phyloP scores from a whole-genome alignment of 768 basidiomycete genomes.

The Auriscalpium orientale region DNA sequence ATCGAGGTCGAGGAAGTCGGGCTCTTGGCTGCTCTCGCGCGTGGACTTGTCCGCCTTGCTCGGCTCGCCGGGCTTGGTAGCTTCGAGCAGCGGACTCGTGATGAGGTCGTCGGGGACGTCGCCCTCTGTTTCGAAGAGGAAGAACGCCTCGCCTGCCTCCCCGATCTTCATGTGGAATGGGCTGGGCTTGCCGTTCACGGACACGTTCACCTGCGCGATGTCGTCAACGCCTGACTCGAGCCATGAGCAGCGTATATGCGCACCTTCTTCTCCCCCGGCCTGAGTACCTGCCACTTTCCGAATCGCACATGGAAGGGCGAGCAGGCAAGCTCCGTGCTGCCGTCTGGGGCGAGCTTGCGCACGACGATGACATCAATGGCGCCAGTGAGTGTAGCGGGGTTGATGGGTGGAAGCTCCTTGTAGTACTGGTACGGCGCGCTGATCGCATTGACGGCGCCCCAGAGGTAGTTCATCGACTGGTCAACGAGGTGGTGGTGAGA shows the following conservation, averaged over 20 bases:
- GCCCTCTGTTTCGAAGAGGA: constrained; percentile 94
- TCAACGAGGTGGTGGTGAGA: background rate
- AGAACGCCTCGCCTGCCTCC: constrained; percentile 98
- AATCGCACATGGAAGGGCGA: constrained; percentile 97
- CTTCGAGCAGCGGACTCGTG: constrained; percentile 83
- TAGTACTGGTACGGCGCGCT: constrained; percentile 87
- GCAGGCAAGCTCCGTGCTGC: constrained; percentile 68
- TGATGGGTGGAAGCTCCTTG: constrained; percentile 77
- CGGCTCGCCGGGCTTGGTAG: constrained; percentile 37
- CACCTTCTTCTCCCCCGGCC: constrained; percentile 92
- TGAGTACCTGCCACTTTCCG: constrained; percentile 92
- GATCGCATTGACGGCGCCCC: constrained; percentile 78
- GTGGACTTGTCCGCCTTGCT: constrained; percentile 20
- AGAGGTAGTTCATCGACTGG: constrained; percentile 76
- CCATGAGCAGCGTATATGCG: constrained; percentile 6
- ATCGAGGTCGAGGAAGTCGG: constrained; percentile 83
- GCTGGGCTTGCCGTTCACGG: constrained; percentile 77
- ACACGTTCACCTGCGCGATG: constrained; percentile 66
- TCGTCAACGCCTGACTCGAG: background rate
- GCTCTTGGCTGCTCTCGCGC: constrained; percentile 37
- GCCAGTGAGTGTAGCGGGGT: constrained; percentile 93
- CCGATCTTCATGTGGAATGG: constrained; percentile 99
- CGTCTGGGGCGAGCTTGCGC: constrained; percentile 56
- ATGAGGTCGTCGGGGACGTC: constrained; percentile 91
- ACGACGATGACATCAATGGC: constrained; percentile 99